Conservation (phyloP, 306 rosid species). For the Cucurbita pepo region DNA sequence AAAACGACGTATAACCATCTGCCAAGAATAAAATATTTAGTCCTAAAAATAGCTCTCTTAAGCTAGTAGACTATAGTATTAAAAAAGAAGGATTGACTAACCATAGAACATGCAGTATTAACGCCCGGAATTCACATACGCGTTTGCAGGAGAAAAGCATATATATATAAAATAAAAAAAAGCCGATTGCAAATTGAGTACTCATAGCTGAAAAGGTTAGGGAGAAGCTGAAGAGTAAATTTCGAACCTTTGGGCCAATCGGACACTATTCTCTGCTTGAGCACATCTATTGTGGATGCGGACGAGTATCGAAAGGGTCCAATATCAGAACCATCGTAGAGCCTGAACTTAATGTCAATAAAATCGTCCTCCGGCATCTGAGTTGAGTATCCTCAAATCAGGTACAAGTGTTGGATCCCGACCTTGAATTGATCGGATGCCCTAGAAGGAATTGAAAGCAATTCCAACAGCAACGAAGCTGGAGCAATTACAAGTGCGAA, state of each 20-base stretch:
- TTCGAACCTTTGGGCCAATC: constrained; percentile 84
- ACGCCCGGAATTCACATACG: not conserved
- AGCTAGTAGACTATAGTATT: not conserved
- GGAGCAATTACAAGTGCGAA: not conserved
- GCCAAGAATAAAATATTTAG: not conserved
- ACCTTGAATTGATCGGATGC: constrained; percentile 2
- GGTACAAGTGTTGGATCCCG: not conserved
- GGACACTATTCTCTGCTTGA: constrained; percentile 76
- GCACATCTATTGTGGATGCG: constrained; percentile 70
- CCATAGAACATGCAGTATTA: not conserved
- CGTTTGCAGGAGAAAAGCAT: not conserved
- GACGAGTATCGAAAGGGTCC: constrained; percentile 66
- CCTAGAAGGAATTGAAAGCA: not conserved
- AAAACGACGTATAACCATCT: not conserved
- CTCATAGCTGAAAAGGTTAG: not conserved
- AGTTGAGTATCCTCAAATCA: constrained; percentile 10
- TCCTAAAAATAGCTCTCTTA: not conserved
- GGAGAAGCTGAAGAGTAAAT: not conserved
- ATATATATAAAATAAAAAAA: not conserved
- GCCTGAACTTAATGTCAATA: constrained; percentile 66
- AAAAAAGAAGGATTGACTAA: not conserved
- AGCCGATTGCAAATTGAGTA: not conserved
- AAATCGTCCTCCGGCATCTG: constrained; percentile 85
- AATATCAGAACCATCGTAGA: constrained; percentile 34
- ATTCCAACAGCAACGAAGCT: not conserved